phyloP scores from a whole-genome alignment of 805 yeast genomes.

The Ogataea allantospora region DNA sequence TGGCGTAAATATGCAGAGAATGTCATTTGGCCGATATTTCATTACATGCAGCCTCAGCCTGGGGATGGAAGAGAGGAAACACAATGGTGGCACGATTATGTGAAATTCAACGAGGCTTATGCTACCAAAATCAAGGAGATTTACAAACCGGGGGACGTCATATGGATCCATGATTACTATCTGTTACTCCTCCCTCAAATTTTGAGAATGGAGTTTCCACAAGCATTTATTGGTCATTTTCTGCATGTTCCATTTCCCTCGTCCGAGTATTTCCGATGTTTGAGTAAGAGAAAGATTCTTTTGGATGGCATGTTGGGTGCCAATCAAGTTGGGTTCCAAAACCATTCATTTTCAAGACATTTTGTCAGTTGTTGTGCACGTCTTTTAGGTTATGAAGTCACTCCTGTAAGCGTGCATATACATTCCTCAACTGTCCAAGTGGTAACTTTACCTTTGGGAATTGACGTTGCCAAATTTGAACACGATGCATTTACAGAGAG shows the following conservation, averaged over 20 bases:
- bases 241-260: slow-evolving; percentile 94
- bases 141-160: slow-evolving; percentile 84
- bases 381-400: slow-evolving; percentile 76
- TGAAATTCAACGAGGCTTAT: slow-evolving; percentile 85
- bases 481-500: slow-evolving; percentile 52
- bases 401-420: slow-evolving; percentile 54
- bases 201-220: slow-evolving; percentile 71
- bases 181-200: slow-evolving; percentile 78
- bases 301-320: slow-evolving; percentile 92
- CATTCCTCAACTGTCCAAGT: slow-evolving; percentile 78
- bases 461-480: slow-evolving; percentile 70
- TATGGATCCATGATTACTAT: slow-evolving; percentile 92
- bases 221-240: slow-evolving; percentile 73
- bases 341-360: slow-evolving; percentile 83
- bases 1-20: slow-evolving; percentile 93
- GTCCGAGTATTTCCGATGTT: slow-evolving; percentile 86
- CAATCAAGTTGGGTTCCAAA: slow-evolving; percentile 82
- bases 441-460: slow-evolving; percentile 83
- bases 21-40: slow-evolving; percentile 91
- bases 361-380: slow-evolving; percentile 89
- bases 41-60: slow-evolving; percentile 80
- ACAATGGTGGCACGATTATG: slow-evolving; percentile 83
- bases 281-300: slow-evolving; percentile 77
- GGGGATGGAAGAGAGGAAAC: slow-evolving; percentile 68
- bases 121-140: slow-evolving; percentile 71